Base-by-base conservation (phyloP, 805 yeast genomes). In the Candida caryicola region DNA sequence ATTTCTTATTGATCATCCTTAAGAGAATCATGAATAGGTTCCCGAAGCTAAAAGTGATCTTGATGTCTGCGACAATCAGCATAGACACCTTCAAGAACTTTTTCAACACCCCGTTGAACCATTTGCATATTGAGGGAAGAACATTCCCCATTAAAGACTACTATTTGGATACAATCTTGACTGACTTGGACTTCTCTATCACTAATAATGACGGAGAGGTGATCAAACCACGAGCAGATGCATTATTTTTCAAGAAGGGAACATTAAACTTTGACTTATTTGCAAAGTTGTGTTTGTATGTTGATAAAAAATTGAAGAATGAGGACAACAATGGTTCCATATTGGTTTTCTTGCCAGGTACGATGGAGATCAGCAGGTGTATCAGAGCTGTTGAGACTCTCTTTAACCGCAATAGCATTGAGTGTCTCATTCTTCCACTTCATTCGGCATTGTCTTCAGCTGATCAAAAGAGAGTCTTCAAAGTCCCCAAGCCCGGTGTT, bases 1-100 rank as follows among this genome's bases (percentile, higher is more conserved):
- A 91, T 59, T 80, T 90, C 40, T 67, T 91, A 27, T 66, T 91
- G 36, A 86, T 89, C 36, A 73, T 91, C 33, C 65, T 91, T 44
- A 89, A 86, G 51, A 73, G 73, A 27, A 63, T 88, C 4, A 51
- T 81, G 46, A 53, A 62, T 8, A 71, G 68, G 34, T 72, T 63
- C 37, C 75, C 76, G 0, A 72, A 77, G 1, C 56, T 90, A 41
- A 84, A 79, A 50, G 69, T 91, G 23, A 73, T 91, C 7, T 69
- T 93, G 35, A 91, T 93, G 97, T 85, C 95, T 55, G 98, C 98
- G 3, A 91, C 98, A 1, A 90, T 91, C 30, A 85, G 87, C 52
- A 74, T 82, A 1, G 70, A 71, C 7, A 69, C 76, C 29, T 91
- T 89, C 63, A 69, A 74, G 37, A 66, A 71, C 17, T 91, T 84